A percentile compares a stretch with the other conserved stretches of the same genome.
Conservation (phyloP, 140 eudicot genomes). For the Artemisia princeps region DNA sequence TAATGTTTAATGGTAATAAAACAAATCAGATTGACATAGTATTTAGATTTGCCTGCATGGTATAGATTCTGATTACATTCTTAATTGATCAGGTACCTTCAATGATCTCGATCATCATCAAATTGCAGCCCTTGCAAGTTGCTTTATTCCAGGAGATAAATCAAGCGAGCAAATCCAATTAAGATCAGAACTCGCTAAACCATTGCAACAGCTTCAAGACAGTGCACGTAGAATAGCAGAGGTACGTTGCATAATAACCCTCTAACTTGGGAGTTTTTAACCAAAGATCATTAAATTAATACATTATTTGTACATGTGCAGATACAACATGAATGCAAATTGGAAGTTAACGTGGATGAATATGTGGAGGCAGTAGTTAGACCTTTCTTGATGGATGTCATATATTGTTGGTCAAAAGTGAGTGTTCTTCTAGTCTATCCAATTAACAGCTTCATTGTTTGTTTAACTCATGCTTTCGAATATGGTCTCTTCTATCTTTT, state of each 20-base stretch:
- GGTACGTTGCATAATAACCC: constrained; percentile 28
- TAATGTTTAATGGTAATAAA: constrained; percentile 83
- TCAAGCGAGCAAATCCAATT: constrained; percentile 79
- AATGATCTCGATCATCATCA: constrained; percentile 97
- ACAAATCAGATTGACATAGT: constrained; percentile 9
- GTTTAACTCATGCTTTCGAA: too few relatives aligned
- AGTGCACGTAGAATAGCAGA: constrained; percentile 94
- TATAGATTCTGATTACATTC: constrained; percentile 14
- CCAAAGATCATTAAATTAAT: not conserved
- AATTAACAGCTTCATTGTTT: not conserved
- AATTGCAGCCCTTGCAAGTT: constrained; percentile 91
- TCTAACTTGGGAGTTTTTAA: not conserved
- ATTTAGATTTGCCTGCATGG: not conserved
- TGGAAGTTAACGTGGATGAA: constrained; percentile 87
- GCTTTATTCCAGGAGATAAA: constrained; percentile 87
- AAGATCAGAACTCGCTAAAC: constrained; percentile 86
- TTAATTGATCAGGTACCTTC: constrained; percentile 58
- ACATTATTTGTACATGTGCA: constrained; percentile 24
- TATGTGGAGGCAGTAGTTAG: constrained; percentile 87
- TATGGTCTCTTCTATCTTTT: too few relatives aligned
- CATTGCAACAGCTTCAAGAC: constrained; percentile 92
- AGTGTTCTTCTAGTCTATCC: constrained; percentile 16
- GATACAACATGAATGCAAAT: constrained; percentile 96
- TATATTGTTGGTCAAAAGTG: constrained; percentile 95
- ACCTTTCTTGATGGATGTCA: constrained; percentile 96